A percentile compares a stretch with the other conserved stretches of the same genome.
Conservation (phyloP, 805 yeast species). For the Zygosaccharomyces bisporus region DNA sequence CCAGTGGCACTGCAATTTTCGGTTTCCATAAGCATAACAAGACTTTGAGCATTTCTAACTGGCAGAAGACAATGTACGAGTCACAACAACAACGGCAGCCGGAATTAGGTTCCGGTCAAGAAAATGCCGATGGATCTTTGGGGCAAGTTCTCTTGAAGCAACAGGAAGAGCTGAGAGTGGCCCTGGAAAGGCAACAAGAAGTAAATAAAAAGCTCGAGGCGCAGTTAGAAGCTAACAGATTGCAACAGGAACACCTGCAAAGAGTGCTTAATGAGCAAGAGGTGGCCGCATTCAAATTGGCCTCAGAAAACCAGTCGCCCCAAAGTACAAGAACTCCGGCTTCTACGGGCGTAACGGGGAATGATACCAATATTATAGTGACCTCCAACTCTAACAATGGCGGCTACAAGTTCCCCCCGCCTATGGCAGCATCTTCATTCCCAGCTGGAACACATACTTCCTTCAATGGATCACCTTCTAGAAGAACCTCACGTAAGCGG, state of each 20-base stretch:
- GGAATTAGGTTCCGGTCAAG: slow-evolving; percentile 25
- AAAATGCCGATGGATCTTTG: slow-evolving; percentile 34
- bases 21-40: slow-evolving; percentile 65
- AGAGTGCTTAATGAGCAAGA: slow-evolving; percentile 27
- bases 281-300: slow-evolving; percentile 16
- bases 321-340: slow-evolving; percentile 14
- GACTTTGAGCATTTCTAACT: slow-evolving; percentile 58
- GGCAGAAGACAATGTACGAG: slow-evolving; percentile 16
- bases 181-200: slow-evolving; percentile 31
- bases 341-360: slow-evolving; percentile 4
- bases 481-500: slow-evolving; percentile 8
- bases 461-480: slow-evolving; percentile 29
- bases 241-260: slow-evolving; percentile 32
- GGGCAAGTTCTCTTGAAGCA: slow-evolving; percentile 24
- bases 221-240: slow-evolving; percentile 28
- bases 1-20: slow-evolving; percentile 78
- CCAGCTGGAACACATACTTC: slow-evolving; percentile 27
- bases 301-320: slow-evolving; percentile 9
- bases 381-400: slow-evolving; percentile 34
- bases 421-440: slow-evolving; percentile 16
- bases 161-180: slow-evolving; percentile 29
- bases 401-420: slow-evolving; percentile 37
- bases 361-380: slow-evolving; percentile 24
- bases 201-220: slow-evolving; percentile 30
- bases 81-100: slow-evolving; percentile 8